Base-by-base conservation (phyloP, 352 stramenopile species). In the Pythium aphanidermatum region DNA sequence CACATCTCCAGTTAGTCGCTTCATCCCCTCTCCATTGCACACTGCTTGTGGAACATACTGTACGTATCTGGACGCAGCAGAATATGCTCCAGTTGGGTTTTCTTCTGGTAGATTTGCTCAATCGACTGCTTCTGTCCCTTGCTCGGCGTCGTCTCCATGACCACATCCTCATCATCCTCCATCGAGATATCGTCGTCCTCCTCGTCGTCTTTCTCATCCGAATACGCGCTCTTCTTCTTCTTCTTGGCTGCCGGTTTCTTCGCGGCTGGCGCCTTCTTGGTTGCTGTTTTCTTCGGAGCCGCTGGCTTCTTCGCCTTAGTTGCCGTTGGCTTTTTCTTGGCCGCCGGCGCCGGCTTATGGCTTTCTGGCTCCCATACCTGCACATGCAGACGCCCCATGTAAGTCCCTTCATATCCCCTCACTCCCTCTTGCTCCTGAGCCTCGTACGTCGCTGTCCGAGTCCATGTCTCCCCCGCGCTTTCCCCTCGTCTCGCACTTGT, bases 1-100 rank as follows among this genome's bases (percentile, higher is more conserved):
- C 33, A 16, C 33, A 19, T 11, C 24, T 11, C 35, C 36, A 30
- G 44, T 12, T 20, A 34, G 4, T 27, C n/a, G 4, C 20, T 19
- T 5, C 10, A 27, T 44, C 16, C 23, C 38, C 3, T 5, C 13
- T 16, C 10, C 19, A 24, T 16, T 6, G 20, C 2, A 11, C 12
- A 33, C n/a, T n/a, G n/a, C n/a, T n/a, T n/a, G n/a, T n/a, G 14
- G 6, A 19, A 75, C 79, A 42, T 65, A 95, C 87, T 96, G 57
- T 99, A 99, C 35, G 97, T 99, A 58, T 98, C 94, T 3, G 96
- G 96, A 49, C 95, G 92, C 41, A 98, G 78, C 41, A 99, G 62
- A 50, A 99, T 98, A 74, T 99, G 96, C 67, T 99, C 91, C 20
- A 98, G 58, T 56, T 97, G 96, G 44, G 95, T 97, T 67, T 98